Conservation (phyloP, 2,329 filamentous ascomycete genomes). For the Arthrobotrys conoides region DNA sequence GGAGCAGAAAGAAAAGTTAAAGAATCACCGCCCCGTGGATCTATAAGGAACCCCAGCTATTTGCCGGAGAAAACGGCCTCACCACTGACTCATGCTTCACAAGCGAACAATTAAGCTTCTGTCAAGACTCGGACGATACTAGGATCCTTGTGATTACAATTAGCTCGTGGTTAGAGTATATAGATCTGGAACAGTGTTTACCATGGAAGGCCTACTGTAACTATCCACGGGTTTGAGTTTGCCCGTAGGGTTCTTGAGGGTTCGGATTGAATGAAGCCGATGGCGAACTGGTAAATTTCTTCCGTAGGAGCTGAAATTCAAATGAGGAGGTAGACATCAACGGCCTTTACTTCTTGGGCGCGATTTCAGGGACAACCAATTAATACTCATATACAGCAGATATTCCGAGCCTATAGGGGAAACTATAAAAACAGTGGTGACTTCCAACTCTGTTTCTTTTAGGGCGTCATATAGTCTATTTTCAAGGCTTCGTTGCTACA, state of each 20-base stretch:
- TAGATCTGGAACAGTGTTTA: conserved; percentile 10
- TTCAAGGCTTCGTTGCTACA: too few species aligned
- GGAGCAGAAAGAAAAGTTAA: neutral
- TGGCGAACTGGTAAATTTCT: conserved; percentile 2
- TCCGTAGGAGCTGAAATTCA: conserved; percentile 1
- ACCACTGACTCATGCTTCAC: too few species aligned
- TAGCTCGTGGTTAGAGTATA: neutral
- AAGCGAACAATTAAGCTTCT: conserved; percentile 21
- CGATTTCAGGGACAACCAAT: too few species aligned
- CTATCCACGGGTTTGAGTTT: neutral
- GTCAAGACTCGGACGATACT: neutral
- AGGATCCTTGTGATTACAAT: neutral
- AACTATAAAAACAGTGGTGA: too few species aligned
- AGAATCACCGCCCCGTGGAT: conserved; percentile 8
- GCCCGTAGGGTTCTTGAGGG: neutral
- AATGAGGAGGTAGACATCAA: too few species aligned
- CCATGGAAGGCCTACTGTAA: neutral
- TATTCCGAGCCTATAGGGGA: too few species aligned
- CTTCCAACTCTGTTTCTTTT: too few species aligned
- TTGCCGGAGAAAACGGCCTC: conserved; percentile 1
- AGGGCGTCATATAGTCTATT: too few species aligned
- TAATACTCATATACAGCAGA: too few species aligned
- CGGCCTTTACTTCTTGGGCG: too few species aligned
- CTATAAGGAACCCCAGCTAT: neutral
- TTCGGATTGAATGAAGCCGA: conserved; percentile 18